phyloP scores from a whole-genome alignment of 2,329 filamentous ascomycete species.

The Colletotrichum acutatum region DNA sequence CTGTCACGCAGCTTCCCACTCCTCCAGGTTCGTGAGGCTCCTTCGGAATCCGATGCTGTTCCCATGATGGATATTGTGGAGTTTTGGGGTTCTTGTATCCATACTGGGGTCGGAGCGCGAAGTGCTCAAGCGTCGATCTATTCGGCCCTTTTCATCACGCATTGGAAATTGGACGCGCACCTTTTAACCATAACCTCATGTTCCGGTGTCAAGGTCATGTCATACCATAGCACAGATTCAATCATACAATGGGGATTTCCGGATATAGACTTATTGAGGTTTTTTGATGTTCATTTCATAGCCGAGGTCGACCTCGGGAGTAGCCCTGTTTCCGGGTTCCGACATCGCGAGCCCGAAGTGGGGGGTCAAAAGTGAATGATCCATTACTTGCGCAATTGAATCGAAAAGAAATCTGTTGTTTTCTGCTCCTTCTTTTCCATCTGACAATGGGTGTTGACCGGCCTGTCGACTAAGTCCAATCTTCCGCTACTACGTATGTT shows the following conservation, averaged over 20 bases:
- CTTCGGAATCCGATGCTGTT: neutral
- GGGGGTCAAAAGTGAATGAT: neutral
- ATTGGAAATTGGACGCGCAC: neutral
- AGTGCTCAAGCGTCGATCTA: neutral
- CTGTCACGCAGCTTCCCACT: neutral
- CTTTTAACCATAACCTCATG: neutral
- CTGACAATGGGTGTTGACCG: no score
- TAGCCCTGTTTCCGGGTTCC: neutral
- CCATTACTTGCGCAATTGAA: neutral
- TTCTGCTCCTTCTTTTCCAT: neutral
- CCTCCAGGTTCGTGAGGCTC: neutral
- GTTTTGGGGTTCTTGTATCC: neutral
- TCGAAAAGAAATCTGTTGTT: neutral
- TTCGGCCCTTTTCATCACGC: neutral
- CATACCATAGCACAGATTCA: neutral
- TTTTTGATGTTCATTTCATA: neutral
- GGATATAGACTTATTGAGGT: no score
- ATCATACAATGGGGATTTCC: no score
- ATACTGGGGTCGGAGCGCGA: neutral
- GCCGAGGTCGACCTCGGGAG: neutral
- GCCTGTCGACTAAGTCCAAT: no score
- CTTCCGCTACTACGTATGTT: no score
- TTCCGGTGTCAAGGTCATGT: neutral
- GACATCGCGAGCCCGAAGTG: neutral
- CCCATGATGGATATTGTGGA: constrained; percentile 6